Evolutionary conservation across 352 stramenopile species (phyloP).

Genomic region (Phytophthora niederhauseri): DNA sequence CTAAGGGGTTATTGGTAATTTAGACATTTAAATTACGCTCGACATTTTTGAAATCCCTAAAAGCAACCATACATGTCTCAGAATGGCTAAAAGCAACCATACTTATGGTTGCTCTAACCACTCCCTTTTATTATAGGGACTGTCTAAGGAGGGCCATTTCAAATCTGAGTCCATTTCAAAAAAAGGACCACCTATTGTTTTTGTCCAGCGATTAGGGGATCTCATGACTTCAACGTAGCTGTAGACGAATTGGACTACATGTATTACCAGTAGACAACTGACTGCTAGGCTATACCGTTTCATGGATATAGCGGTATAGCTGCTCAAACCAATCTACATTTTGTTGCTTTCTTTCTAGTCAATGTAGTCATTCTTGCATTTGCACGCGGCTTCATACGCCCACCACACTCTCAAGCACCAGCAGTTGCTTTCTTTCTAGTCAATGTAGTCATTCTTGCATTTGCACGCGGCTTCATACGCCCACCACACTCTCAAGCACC

Average conservation of each 20-base stretch:
- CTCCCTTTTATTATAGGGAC: neutral
- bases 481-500: neutral
- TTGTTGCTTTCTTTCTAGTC: neutral
- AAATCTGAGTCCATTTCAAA: neutral
- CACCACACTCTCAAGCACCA: too few relatives aligned
- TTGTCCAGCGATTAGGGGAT: neutral
- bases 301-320: neutral
- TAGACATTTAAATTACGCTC: too few relatives aligned
- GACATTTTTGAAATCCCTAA: too few relatives aligned
- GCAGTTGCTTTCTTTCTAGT: too few relatives aligned
- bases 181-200: neutral
- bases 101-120: too few relatives aligned
- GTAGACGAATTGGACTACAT: neutral
- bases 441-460: neutral
- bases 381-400: too few relatives aligned
- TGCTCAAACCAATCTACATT: neutral
- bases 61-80: too few relatives aligned
- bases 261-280: neutral
- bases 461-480: neutral
- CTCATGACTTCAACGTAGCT: neutral
- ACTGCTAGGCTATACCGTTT: neutral
- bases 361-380: too few relatives aligned
- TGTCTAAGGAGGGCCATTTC: slow-evolving; percentile 1
- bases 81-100: too few relatives aligned
- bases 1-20: too few relatives aligned